Conservation (phyloP, 495 filamentous ascomycete species). For the Sordaria brevicollis region DNA sequence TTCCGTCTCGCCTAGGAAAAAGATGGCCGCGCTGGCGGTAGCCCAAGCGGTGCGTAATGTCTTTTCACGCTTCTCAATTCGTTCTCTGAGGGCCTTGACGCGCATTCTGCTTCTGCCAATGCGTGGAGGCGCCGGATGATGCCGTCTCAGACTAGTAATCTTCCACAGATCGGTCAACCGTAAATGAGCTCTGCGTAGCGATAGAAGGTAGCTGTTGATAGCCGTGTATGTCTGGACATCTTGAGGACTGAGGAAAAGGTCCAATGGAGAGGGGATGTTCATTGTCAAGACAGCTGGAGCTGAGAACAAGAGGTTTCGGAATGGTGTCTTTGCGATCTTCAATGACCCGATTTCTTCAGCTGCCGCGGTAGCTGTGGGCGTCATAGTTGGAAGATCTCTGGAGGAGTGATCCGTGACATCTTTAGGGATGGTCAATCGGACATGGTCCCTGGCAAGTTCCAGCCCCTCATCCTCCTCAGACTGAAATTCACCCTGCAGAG, state of each 20-base stretch:
- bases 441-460: slow-evolving; percentile 67
- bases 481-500: slow-evolving; percentile 52
- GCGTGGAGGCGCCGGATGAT: slow-evolving; percentile 56
- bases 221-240: slow-evolving; percentile 71
- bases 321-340: slow-evolving; percentile 39
- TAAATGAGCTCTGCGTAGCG: slow-evolving; percentile 72
- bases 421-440: slow-evolving; percentile 55
- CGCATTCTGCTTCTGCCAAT: slow-evolving; percentile 45
- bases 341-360: slow-evolving; percentile 10
- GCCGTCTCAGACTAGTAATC: slow-evolving; percentile 62
- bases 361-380: slow-evolving; percentile 2
- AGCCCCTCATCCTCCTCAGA: slow-evolving; percentile 67
- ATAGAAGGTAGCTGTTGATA: slow-evolving; percentile 79
- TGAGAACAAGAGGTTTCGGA: slow-evolving; percentile 76
- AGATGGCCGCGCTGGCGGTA: slow-evolving; percentile 68
- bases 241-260: slow-evolving; percentile 68
- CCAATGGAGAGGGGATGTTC: slow-evolving; percentile 67
- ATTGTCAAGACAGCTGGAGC: slow-evolving; percentile 60
- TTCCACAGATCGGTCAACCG: slow-evolving; percentile 77
- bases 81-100: slow-evolving; percentile 38
- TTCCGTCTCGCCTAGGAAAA: slow-evolving; percentile 77
- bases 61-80: slow-evolving; percentile 46
- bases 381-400: slow-evolving; percentile 9
- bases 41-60: slow-evolving; percentile 79
- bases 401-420: slow-evolving; percentile 9